A percentile compares a stretch with the other conserved stretches of the same genome.
Evolutionary conservation across 805 yeast species (phyloP).

Genomic region (Kuraishia piskuri): DNA sequence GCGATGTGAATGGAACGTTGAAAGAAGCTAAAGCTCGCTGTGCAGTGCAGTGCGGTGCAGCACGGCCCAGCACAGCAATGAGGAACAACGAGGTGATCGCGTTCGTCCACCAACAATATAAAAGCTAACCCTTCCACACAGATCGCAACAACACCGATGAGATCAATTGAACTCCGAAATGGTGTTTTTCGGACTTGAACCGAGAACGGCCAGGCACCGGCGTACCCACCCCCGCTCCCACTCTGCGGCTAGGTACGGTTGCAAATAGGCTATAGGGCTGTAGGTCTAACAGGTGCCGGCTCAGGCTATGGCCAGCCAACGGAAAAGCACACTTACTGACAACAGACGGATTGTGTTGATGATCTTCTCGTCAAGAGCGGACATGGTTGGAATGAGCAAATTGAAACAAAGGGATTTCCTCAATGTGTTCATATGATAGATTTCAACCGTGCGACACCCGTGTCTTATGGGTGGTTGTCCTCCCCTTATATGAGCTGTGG

Average conservation of each 20-base stretch:
- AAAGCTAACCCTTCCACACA: too few species aligned
- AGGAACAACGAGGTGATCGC: too few species aligned
- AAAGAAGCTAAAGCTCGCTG: too few species aligned
- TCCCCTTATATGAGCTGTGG: not conserved
- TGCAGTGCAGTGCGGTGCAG: too few species aligned
- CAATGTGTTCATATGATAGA: not conserved
- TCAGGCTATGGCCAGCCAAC: not conserved
- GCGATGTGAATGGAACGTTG: too few species aligned
- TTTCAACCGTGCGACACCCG: not conserved
- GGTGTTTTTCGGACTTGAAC: not conserved
- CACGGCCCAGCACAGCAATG: too few species aligned
- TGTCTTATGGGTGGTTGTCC: not conserved
- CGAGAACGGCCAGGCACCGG: not conserved
- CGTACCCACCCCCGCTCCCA: not conserved
- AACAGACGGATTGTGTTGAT: slow-evolving; percentile 83
- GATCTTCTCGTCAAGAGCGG: slow-evolving; percentile 65
- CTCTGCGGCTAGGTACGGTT: not conserved
- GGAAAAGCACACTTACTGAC: slow-evolving; percentile 34
- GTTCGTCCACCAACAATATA: too few species aligned
- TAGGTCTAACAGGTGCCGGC: not conserved
- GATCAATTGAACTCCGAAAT: not conserved
- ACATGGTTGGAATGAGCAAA: slow-evolving; percentile 5
- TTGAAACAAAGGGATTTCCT: not conserved
- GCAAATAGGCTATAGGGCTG: not conserved
- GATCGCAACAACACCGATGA: not conserved